Evolutionary conservation across 768 basidiomycete species (phyloP), one percentile per base, ranked within the genome.

Genomic region (Lactifluus hygrophoroides): DNA sequence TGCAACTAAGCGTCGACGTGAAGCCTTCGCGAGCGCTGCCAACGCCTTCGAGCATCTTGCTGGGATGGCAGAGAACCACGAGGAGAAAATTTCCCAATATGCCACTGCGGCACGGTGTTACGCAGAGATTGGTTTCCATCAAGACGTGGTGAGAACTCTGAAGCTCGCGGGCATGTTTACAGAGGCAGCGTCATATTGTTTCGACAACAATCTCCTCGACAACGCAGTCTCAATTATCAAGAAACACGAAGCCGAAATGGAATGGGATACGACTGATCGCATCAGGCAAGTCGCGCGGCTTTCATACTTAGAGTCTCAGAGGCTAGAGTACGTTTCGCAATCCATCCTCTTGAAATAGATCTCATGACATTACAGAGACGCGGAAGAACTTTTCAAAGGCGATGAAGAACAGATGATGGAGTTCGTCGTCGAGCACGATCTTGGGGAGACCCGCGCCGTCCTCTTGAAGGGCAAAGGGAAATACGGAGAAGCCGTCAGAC

Each of bases 401-500:
- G 69, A 74, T 0, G 79, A 86, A 21, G 80, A 83, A 23, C 74
- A 74, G 11, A 61, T n/a, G n/a, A n/a, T 84, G n/a, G 76, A 78
- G 35, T 88, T 81, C 58, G 72, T 83, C 16, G 78, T 83, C 54
- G 75, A 80, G 5, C 74, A 75, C 44, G 77, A 77, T 37, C 68
- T 87, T 8, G 79, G 82, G 61, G 58, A 73, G 14, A 76, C 80
- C 6, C 79, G 73, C 7, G 77, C 78, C 0, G 67, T 69, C 0
- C 62, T 85, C 8, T 70, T 84, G 13, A 71, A 73, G 30, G 67
- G 69, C 3, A 70, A 76, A 13, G 76, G 74, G 14, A 72, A 73
- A 59, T 73, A 69, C 45, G 53, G 62, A 1, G 80, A 84, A 34
- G 84, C 84, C 0, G 82, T 82, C 1, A 72, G 79, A 19, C 64